phyloP scores from a whole-genome alignment of 2,329 filamentous ascomycete genomes.

The Dothidotthia symphoricarpi region DNA sequence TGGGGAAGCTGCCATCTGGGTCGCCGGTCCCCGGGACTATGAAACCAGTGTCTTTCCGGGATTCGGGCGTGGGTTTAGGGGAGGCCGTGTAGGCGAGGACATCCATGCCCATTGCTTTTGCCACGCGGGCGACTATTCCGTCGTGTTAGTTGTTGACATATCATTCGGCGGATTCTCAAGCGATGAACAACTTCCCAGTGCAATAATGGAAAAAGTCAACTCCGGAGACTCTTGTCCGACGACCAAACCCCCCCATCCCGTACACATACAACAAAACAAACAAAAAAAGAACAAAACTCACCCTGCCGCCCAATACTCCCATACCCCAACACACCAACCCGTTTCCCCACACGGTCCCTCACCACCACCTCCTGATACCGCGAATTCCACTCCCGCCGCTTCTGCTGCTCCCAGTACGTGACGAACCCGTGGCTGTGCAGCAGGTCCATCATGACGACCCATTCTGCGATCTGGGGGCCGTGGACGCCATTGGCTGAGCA shows the following conservation, averaged over 20 bases:
- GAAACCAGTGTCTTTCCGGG: slow-evolving; percentile 63
- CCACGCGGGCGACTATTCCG: slow-evolving; percentile 54
- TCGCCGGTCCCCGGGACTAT: slow-evolving; percentile 67
- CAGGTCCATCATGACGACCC: slow-evolving; percentile 63
- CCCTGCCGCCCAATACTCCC: slow-evolving; percentile 62
- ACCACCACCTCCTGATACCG: slow-evolving; percentile 35
- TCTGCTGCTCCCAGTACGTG: slow-evolving; percentile 57
- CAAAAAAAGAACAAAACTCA: slow-evolving; percentile 27
- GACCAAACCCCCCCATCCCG: too few relatives aligned
- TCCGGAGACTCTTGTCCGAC: too few relatives aligned
- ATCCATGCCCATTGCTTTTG: slow-evolving; percentile 65
- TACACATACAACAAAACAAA: too few relatives aligned
- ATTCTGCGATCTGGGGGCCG: slow-evolving; percentile 65
- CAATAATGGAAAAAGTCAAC: too few relatives aligned
- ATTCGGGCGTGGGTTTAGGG: slow-evolving; percentile 65
- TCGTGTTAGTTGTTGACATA: slow-evolving; percentile 10
- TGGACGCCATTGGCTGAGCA: slow-evolving; percentile 58
- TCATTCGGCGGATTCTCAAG: too few relatives aligned
- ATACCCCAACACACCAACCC: slow-evolving; percentile 61
- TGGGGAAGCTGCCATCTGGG: slow-evolving; percentile 54
- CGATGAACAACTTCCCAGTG: too few relatives aligned
- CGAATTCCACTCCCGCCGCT: slow-evolving; percentile 54
- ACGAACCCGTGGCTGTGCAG: slow-evolving; percentile 57
- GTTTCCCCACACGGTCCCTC: slow-evolving; percentile 57
- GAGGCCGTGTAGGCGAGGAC: slow-evolving; percentile 74